A percentile compares a stretch with the other conserved stretches of the same genome.
Conservation (phyloP, 495 filamentous ascomycete species). For the Extremus antarcticus region DNA sequence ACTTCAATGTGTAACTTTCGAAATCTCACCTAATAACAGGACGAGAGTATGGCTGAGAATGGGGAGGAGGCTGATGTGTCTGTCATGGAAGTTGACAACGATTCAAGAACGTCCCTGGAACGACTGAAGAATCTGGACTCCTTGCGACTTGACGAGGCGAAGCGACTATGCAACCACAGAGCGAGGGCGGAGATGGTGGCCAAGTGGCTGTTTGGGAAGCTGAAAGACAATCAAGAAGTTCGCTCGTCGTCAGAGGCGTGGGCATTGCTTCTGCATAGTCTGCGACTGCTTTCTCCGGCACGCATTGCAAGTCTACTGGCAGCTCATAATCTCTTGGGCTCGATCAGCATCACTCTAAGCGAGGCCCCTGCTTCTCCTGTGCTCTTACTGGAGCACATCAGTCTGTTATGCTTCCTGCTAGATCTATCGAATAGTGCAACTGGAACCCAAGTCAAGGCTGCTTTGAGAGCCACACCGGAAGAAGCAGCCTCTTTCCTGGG, state of each 20-base stretch:
- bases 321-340: constrained; percentile 1
- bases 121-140: constrained; percentile 17
- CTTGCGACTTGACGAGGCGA: constrained; percentile 7
- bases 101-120: constrained; percentile 11
- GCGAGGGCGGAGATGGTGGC: constrained; percentile 54
- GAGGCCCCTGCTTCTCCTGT: neutral
- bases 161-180: constrained; percentile 14
- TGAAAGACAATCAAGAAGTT: constrained; percentile 31
- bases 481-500: constrained; percentile 10
- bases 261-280: neutral
- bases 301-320: constrained; percentile 7
- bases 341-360: neutral
- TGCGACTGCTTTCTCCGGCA: constrained; percentile 5
- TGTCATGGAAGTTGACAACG: neutral
- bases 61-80: neutral
- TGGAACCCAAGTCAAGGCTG: constrained; percentile 8
- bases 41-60: neutral
- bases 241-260: constrained; percentile 1
- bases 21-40: too few relatives aligned
- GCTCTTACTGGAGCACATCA: neutral
- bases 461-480: neutral
- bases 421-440: neutral
- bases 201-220: constrained; percentile 55
- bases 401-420: constrained; percentile 4
- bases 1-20: too few relatives aligned